Evolutionary conservation across 1,139 yeast genomes (phyloP), one percentile per base, ranked within the genome.

Genomic region (Lizanozyma gosingica): DNA sequence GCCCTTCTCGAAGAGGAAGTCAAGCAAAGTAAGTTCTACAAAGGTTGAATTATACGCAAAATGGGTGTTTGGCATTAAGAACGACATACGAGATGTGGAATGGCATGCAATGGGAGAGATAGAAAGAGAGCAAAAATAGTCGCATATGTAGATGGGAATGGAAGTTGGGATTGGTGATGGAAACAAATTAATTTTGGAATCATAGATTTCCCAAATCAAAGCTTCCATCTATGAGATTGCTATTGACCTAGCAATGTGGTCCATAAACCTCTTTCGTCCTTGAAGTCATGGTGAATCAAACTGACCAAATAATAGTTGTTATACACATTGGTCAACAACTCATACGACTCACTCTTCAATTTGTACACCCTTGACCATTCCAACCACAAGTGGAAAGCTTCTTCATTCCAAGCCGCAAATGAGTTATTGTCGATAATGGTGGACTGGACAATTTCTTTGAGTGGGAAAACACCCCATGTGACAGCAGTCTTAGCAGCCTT

Each of bases 381-480:
- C 36, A 73, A 64, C 95, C 97, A 86, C 45, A 92, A 81, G 46
- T 78, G 73, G 60, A 88, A 92, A 0, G 96, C 95, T 58, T 92
- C 98, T 53, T 90, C 95, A 48, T 81, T 76, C 97, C 97, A 88
- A 1, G 95, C 95, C 49, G 75, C 74, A 64, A 88, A 88, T 3
- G 95, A 84, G 51, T 87, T 94, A 49, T 77, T 82, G 53, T 87
- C 95, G 40, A 88, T 80, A 43, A 87, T 82, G 0, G 97, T 88
- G 2, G 95, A 85, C 57, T 87, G 96, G 29, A 85, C 74, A 38
- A 86, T 80, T 55, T 86, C 95, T 48, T 85, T 75, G 60, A 81
- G 83, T 2, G 94, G 94, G 67, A 90, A 88, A 2, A 84, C 94
- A 43, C 97, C 97, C 97, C 97, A 92, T 1, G 97, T 92, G 8